These are phyloP conservation scores for Solanum aculeatissimum DNA, from an alignment of 305 asterid species.

Conservation along the genomic window DNA sequence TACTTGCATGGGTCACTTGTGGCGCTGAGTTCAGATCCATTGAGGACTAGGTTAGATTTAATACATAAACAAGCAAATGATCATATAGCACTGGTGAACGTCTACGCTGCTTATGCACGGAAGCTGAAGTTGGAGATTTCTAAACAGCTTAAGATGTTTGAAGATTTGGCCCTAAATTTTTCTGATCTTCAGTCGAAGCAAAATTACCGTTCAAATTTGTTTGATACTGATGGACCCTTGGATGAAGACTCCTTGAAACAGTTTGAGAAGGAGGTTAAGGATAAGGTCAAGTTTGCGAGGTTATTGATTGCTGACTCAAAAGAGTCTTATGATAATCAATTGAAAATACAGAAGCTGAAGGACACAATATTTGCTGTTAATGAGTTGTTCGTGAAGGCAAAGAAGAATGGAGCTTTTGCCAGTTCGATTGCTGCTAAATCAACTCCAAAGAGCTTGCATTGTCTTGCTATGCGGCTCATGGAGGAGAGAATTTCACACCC, in stretches of 20 bases:
- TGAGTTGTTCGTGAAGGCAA: constrained; percentile 64
- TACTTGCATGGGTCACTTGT: constrained; percentile 43
- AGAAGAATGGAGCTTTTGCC: constrained; percentile 60
- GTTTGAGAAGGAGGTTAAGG: constrained; percentile 74
- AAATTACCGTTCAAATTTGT: constrained; percentile 34
- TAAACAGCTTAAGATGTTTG: constrained; percentile 59
- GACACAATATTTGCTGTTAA: constrained; percentile 66
- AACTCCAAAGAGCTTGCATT: constrained; percentile 76
- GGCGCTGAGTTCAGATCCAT: constrained; percentile 50
- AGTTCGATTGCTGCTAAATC: constrained; percentile 62
- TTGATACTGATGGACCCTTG: constrained; percentile 47
- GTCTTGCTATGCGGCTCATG: constrained; percentile 69
- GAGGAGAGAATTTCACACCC: constrained; percentile 75
- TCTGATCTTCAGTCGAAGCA: constrained; percentile 41
- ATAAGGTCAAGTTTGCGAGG: constrained; percentile 57
- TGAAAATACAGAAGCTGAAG: constrained; percentile 63
- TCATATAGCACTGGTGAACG: constrained; percentile 57
- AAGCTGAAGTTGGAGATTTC: constrained; percentile 59
- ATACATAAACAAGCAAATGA: constrained; percentile 52
- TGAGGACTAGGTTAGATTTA: constrained; percentile 50
- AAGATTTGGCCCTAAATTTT: constrained; percentile 46
- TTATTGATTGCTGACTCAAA: constrained; percentile 52
- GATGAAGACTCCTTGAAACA: constrained; percentile 69
- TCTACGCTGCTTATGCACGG: constrained; percentile 58
- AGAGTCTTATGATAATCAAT: constrained; percentile 63